Evolutionary conservation across 2,329 filamentous ascomycete genomes (phyloP).

Genomic region (Diaporthe longicolla): DNA sequence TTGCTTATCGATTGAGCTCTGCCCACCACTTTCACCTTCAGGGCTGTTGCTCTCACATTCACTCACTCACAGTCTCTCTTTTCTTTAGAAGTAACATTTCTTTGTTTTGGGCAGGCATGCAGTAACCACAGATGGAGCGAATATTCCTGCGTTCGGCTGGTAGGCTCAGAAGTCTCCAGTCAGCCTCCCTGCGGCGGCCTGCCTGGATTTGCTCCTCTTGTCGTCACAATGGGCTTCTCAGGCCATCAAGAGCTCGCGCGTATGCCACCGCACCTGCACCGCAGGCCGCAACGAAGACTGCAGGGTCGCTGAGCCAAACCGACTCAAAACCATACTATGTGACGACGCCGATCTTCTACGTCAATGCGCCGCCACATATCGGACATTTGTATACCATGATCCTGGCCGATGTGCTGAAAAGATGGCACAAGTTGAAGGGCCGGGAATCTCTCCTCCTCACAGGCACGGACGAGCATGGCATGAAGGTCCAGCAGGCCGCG

Average conservation of each 20-base stretch:
- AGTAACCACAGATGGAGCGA: slow-evolving; percentile 39
- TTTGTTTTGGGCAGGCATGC: neutral
- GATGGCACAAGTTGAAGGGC: slow-evolving; percentile 87
- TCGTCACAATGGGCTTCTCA: slow-evolving; percentile 35
- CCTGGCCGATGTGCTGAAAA: slow-evolving; percentile 89
- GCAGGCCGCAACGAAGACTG: neutral
- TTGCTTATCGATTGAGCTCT: slow-evolving; percentile 39
- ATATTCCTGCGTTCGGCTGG: slow-evolving; percentile 33
- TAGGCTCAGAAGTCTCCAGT: slow-evolving; percentile 38
- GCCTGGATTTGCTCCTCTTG: slow-evolving; percentile 38
- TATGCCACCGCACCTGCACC: slow-evolving; percentile 18
- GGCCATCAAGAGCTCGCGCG: slow-evolving; percentile 21
- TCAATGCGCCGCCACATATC: slow-evolving; percentile 96
- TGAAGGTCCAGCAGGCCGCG: slow-evolving; percentile 95
- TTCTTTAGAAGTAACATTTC: neutral
- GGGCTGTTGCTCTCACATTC: neutral
- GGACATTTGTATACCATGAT: slow-evolving; percentile 96
- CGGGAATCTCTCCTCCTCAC: slow-evolving; percentile 82
- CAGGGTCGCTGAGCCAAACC: neutral
- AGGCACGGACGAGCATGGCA: slow-evolving; percentile 96
- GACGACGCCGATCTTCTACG: slow-evolving; percentile 98
- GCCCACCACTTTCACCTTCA: neutral
- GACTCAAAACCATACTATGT: slow-evolving; percentile 87
- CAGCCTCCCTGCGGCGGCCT: slow-evolving; percentile 24
- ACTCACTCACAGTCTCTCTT: neutral